Base-by-base conservation (phyloP, 768 basidiomycete species). In the Auricularia sp. region DNA sequence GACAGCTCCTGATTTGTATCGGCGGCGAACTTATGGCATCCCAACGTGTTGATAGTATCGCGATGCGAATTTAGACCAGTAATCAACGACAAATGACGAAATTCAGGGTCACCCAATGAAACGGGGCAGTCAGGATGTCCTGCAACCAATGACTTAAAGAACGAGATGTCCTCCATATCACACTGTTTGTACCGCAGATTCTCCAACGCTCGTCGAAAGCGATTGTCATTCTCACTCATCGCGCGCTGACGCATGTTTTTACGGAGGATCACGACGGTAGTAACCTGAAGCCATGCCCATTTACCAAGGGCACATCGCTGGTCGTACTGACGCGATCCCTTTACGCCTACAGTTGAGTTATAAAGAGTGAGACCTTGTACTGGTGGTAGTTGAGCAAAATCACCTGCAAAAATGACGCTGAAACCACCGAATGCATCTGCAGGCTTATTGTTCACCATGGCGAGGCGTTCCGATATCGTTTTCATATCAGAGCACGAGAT, bases 211-310 rank as follows among this genome's bases (percentile, higher is more conserved):
- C 39, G 39, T 14, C 39, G 39, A 14, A 42, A 42, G 12, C 39
- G 39, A 14, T 81, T 1, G 74, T 71, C 77, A 83, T 79, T 58
- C 81, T 67, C 65, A 83, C 81, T 5, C 77, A 64, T 1, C 34
- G 8, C n/a, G 23, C 36, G 18, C 42, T 64, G 63, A 18, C 63
- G 21, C 34, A 58, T 58, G 54, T 58, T 23, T 8, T 8, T 23
- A 23, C 34, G 21, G 10, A 23, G 18, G 8, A 23, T 58, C 8
- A 58, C 34, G 10, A 58, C 54, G 11, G 21, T 23, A 58, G 10
- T 34, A 34, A 58, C 3, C 62, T 69, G 70, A 69, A 75, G 21
- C 68, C 68, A 12, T 44, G 34, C 58, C 71, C 70, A 23, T 44
- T 56, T 61, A 69, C 67, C 73, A 76, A 72, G 43, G 4, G 61